A percentile compares a stretch with the other conserved stretches of the same genome.
Conservation (phyloP, 169 alveolate genomes). For the Eimeria falciformis region DNA sequence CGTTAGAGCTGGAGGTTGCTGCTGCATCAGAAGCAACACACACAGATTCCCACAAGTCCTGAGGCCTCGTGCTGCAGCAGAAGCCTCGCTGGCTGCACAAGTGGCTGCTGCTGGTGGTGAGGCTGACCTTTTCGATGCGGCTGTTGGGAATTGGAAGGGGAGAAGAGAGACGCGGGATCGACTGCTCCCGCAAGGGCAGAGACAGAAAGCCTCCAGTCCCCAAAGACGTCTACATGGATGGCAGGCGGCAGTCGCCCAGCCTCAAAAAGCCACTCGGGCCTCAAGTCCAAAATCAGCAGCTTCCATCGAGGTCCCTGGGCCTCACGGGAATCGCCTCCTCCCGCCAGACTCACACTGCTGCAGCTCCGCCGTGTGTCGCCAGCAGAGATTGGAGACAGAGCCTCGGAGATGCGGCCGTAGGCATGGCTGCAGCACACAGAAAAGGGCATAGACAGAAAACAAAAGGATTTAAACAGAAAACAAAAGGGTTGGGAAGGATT, state of each 20-base stretch:
- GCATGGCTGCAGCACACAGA: slow-evolving; percentile 63
- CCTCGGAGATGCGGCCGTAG: slow-evolving; percentile 50
- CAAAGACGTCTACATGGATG: slow-evolving; percentile 63
- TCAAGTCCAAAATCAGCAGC: slow-evolving; percentile 69
- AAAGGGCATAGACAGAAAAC: background rate
- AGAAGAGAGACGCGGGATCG: slow-evolving; percentile 44
- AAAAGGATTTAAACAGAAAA: background rate
- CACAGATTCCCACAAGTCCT: background rate
- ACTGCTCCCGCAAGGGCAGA: slow-evolving; percentile 71
- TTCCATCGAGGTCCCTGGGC: slow-evolving; percentile 59
- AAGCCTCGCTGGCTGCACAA: background rate
- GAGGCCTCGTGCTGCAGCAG: background rate
- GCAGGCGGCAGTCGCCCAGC: slow-evolving; percentile 75
- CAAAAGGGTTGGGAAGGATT: background rate
- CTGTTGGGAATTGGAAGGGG: too few species aligned
- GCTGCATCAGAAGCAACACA: background rate
- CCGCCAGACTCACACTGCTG: background rate
- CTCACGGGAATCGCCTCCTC: slow-evolving; percentile 7
- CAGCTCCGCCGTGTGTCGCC: background rate
- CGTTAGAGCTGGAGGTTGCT: too few species aligned
- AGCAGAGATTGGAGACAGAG: slow-evolving; percentile 5
- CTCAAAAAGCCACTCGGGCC: slow-evolving; percentile 73
- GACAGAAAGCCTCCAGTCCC: slow-evolving; percentile 74
- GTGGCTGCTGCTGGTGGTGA: slow-evolving; percentile 20
- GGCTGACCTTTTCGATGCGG: too few species aligned